Base-by-base conservation (phyloP, 148 eudicot genomes). In the Cornus florida region DNA sequence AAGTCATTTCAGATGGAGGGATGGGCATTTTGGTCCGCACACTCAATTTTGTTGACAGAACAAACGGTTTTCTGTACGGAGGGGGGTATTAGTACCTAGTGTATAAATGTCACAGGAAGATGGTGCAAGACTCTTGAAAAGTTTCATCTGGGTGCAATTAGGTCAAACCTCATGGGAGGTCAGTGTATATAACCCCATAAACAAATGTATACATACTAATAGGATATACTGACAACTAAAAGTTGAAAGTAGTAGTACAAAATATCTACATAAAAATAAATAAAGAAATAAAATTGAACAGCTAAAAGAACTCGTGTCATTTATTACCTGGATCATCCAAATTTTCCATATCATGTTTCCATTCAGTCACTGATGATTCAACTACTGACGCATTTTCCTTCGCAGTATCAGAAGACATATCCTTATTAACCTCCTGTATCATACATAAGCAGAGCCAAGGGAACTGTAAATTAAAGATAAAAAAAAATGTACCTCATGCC, bases 341-440 rank as follows among this genome's bases (percentile, higher is more conserved):
- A 81, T 82, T 84, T 69, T 81, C 87, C 32, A 53, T 77, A 46
- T 88, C 92, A 72, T 75, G 89, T 82, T 88, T 89, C 85, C 75
- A 82, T 50, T 89, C 90, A 67, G 91, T 85, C 73, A 83, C 73
- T 31, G 91, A 89, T 71, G 92, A 92, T 87, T 89, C 91, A 78
- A 88, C 88, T 57, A 88, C 81, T 33, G 97, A 89, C 33, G 76
- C 84, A 78, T 78, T 79, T 77, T 92, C 95, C 83, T 86, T 90
- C 57, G 81, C 84, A 79, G 90, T 89, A 76, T 89, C 91, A 75
- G 90, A 76, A 70, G 91, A 86, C 94, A 92, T 91, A 74, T 86
- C 77, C 83, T 74, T 75, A 73, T 39, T 41, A 74, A 20, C 84
- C 75, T 72, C 76, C 67, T 68, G 20, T 7, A 62, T 17, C 23